These are phyloP conservation scores for Dioszegia hungarica DNA, from an alignment of 768 basidiomycete genomes.

Conservation along the genomic window DNA sequence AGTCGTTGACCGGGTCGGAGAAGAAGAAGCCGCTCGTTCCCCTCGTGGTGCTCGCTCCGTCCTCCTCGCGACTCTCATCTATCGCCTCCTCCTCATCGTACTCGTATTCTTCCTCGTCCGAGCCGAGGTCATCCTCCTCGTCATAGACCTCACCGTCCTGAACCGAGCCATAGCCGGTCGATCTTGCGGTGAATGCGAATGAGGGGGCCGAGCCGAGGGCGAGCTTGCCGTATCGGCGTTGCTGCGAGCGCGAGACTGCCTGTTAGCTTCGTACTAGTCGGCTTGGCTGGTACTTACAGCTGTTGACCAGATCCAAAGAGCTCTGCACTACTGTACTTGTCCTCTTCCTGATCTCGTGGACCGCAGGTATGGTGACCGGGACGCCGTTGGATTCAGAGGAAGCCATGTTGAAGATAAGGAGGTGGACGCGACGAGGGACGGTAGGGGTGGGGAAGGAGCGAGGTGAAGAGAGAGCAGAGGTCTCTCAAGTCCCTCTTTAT, in stretches of 20 bases:
- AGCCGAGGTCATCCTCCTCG: conserved; percentile 7
- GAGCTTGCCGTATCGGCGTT: conserved; percentile 29
- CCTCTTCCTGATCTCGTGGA: not conserved
- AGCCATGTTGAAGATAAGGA: not conserved
- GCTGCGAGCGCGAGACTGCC: conserved; percentile 41
- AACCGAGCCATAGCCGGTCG: conserved; percentile 4
- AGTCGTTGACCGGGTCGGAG: not conserved
- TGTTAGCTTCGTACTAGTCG: not conserved
- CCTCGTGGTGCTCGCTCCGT: not conserved
- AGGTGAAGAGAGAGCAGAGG: too few relatives aligned
- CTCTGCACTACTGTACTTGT: not conserved
- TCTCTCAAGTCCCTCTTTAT: too few relatives aligned
- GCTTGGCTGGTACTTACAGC: conserved; percentile 2
- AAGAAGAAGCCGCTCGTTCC: conserved; percentile 7
- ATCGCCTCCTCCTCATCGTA: conserved; percentile 17
- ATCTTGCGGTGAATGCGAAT: conserved; percentile 27
- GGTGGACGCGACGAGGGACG: too few relatives aligned
- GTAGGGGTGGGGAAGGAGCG: not conserved
- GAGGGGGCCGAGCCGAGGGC: conserved; percentile 38
- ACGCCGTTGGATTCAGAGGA: not conserved
- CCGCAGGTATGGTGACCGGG: conserved; percentile 1
- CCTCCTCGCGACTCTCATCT: not conserved
- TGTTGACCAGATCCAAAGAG: conserved; percentile 4
- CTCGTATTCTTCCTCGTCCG: conserved; percentile 17
- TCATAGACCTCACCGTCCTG: conserved; percentile 8